Evolutionary conservation across 179 eudicot genomes (phyloP), one percentile per base, ranked within the genome.

Genomic region (Beta macrorhiza): DNA sequence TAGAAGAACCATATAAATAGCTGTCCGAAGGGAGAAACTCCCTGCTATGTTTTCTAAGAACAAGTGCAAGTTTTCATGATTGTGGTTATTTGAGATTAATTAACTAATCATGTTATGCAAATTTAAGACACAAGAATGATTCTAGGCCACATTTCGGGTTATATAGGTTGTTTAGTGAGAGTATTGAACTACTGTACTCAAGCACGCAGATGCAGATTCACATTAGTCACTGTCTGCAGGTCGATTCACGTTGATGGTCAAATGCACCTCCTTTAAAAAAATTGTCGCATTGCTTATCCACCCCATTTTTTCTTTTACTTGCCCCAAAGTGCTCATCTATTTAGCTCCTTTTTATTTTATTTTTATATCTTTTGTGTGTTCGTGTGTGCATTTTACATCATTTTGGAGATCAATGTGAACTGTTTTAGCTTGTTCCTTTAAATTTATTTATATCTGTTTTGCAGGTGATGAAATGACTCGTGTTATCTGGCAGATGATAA

Each of bases 401-500:
- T 5, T 17, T 55, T 70, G 25, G 29, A 61, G 16, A 17, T 69
- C 22, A 72, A 44, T 29, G 10, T 70, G 2, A 64, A 53, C 25
- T 20, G 64, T 67, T 62, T 7, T 1, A 6, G 19, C 20, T 64
- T 37, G 25, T 67, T 58, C 61, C 44, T 22, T 29, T 52, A 6
- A 62, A 16, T 2, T 14, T 78, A 37, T 3, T 68, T 47, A 12
- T 62, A 74, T 70, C 37, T 80, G 42, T 80, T 72, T 82, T 85
- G 82, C 91, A 96, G 99, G 99, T 81, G 99, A 96, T 91, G 99
- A 96, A 88, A 96, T 96, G 98, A 92, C 99, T 76, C 91, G 98
- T 73, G 88, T 96, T 63, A 89, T 94, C 75, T 95, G 99, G 99
- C 80, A 90, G 87, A 89, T 89, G 78, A 95, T 95, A 25, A 95